Percentiles rank a stretch among this genome's conserved stretches.
Evolutionary conservation across 345 rosid genomes (phyloP).

Genomic region (Aquilaria yunnanensis): DNA sequence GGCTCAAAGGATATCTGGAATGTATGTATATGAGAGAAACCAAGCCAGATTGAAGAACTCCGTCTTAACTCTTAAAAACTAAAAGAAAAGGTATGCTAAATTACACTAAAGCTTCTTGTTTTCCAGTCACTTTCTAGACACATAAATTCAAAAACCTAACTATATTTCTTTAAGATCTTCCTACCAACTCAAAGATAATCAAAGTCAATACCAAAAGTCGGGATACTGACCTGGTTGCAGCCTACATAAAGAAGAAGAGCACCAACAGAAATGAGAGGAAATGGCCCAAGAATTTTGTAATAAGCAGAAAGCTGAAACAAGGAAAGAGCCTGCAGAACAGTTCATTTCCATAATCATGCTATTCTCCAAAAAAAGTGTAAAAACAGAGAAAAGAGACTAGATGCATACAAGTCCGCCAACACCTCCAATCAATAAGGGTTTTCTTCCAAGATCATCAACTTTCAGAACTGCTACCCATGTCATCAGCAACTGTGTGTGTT

Average conservation of each 20-base stretch:
- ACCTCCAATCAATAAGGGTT: conserved; percentile 88
- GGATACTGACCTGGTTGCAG: conserved; percentile 71
- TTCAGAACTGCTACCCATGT: conserved; percentile 78
- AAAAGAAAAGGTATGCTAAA: background rate
- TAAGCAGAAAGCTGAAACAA: conserved; percentile 79
- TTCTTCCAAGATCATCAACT: conserved; percentile 92
- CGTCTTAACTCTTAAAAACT: background rate
- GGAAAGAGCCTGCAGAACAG: conserved; percentile 57
- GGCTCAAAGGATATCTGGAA: conserved; percentile 91
- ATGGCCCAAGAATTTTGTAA: conserved; percentile 64
- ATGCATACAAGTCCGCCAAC: conserved; percentile 79
- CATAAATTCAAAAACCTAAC: too few species aligned
- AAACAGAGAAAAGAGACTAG: conserved; percentile 7
- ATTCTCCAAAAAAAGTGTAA: background rate
- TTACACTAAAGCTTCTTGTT: background rate
- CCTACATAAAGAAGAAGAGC: conserved; percentile 92
- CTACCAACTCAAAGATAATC: background rate
- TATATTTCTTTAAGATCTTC: background rate
- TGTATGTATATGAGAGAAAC: conserved; percentile 10
- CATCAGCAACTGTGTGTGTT: conserved; percentile 57
- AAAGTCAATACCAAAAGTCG: conserved; percentile 5
- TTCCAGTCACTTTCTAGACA: background rate
- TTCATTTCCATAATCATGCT: background rate
- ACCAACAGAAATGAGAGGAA: conserved; percentile 68
- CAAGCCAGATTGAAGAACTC: background rate